phyloP scores from a whole-genome alignment of 148 eudicot species.

The Pouteria glomerata region DNA sequence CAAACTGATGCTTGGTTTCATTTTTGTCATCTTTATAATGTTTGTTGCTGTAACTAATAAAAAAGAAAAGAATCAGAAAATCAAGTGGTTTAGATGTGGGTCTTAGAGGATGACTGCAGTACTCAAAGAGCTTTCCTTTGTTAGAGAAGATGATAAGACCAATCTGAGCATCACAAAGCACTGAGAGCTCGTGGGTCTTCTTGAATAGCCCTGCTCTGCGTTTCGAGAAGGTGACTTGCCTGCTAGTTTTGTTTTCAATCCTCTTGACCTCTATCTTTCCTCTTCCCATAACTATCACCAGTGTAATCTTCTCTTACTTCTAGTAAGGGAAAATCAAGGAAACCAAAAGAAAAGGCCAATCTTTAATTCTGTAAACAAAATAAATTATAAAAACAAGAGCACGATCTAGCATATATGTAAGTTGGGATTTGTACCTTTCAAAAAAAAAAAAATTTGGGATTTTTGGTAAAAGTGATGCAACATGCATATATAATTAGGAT shows the following conservation, averaged over 20 bases:
- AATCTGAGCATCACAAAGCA: conserved; percentile 81
- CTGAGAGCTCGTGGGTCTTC: conserved; percentile 72
- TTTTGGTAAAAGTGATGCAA: not conserved
- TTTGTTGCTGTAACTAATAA: too few species aligned
- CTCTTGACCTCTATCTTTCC: conserved; percentile 75
- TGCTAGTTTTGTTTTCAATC: conserved; percentile 75
- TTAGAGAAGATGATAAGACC: conserved; percentile 74
- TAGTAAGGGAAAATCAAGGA: not conserved
- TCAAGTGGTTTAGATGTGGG: conserved; percentile 9
- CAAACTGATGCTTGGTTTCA: too few species aligned
- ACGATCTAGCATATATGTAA: too few species aligned
- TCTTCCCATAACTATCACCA: conserved; percentile 54
- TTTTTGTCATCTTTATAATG: too few species aligned
- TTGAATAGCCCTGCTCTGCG: conserved; percentile 63
- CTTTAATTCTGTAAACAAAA: too few species aligned
- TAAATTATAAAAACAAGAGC: too few species aligned
- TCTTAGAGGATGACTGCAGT: conserved; percentile 45
- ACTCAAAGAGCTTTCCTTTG: conserved; percentile 67
- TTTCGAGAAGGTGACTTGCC: conserved; percentile 86
- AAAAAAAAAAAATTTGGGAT: too few species aligned
- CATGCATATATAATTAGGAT: conserved; percentile 6
- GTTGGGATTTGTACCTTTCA: too few species aligned
- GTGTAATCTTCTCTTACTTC: not conserved
- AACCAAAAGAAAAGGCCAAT: too few species aligned
- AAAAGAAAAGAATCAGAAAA: too few species aligned